Conservation (phyloP, 108 stramenopile species). For the Cyclostephanos invisitatus region DNA sequence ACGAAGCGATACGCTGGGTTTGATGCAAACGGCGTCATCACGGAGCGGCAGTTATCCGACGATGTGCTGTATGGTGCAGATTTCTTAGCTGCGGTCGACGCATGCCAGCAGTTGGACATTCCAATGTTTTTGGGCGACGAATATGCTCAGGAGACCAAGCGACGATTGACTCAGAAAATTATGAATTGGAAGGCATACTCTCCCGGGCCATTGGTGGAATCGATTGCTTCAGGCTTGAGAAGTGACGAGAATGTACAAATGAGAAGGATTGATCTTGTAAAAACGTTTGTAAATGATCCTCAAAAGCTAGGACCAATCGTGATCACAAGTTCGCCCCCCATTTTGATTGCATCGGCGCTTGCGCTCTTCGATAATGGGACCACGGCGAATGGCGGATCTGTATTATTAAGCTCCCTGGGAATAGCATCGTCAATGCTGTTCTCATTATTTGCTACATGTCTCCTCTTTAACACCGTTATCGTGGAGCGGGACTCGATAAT, state of each 20-base stretch:
- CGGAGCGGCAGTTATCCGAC: neutral
- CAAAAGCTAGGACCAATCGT: slow-evolving; percentile 49
- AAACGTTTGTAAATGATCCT: slow-evolving; percentile 51
- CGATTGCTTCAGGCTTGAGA: slow-evolving; percentile 20
- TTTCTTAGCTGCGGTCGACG: slow-evolving; percentile 51
- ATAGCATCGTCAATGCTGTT: slow-evolving; percentile 27
- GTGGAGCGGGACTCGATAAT: slow-evolving; percentile 51
- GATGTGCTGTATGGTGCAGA: slow-evolving; percentile 55
- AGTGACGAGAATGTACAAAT: slow-evolving; percentile 4
- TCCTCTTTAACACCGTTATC: slow-evolving; percentile 57
- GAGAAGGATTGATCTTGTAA: slow-evolving; percentile 31
- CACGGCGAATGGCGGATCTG: slow-evolving; percentile 15
- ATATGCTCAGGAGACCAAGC: slow-evolving; percentile 51
- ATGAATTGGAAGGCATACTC: slow-evolving; percentile 46
- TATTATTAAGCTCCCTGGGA: slow-evolving; percentile 14
- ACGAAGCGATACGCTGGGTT: slow-evolving; percentile 51
- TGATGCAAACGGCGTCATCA: slow-evolving; percentile 9
- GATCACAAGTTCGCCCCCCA: slow-evolving; percentile 40
- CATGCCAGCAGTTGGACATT: slow-evolving; percentile 52
- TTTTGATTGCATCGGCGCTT: slow-evolving; percentile 27
- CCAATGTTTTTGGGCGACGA: slow-evolving; percentile 63
- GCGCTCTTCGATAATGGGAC: slow-evolving; percentile 22
- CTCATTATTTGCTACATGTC: slow-evolving; percentile 48
- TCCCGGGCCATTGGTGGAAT: slow-evolving; percentile 26
- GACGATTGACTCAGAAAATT: slow-evolving; percentile 29